Percentiles rank a stretch among this genome's conserved stretches.
Conservation (phyloP, 2,329 filamentous ascomycete genomes). For the Penicillium sp. region DNA sequence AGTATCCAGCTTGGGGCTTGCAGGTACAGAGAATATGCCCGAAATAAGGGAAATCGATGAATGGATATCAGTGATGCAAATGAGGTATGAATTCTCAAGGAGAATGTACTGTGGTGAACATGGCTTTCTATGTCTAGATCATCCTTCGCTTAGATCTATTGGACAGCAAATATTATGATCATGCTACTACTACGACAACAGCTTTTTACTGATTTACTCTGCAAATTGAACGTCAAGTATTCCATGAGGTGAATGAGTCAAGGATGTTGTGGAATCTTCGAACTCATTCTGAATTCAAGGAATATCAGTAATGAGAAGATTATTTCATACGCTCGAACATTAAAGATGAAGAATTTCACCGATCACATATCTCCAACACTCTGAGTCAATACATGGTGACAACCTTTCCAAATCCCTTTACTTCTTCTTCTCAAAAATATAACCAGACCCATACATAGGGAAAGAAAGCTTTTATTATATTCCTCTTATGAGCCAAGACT, state of each 20-base stretch:
- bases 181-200: neutral
- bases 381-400: neutral
- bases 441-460: conserved; percentile 56
- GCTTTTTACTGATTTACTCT: too few relatives aligned
- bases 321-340: too few relatives aligned
- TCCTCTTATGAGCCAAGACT: too few relatives aligned
- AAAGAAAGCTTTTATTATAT: too few relatives aligned
- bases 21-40: neutral
- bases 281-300: too few relatives aligned
- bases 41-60: neutral
- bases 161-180: neutral
- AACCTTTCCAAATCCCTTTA: neutral
- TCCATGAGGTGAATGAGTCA: too few relatives aligned
- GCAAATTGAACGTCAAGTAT: too few relatives aligned
- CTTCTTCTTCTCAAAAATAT: conserved; percentile 48
- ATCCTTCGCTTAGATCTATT: neutral
- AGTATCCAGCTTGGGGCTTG: neutral
- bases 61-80: neutral
- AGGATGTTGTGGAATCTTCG: too few relatives aligned
- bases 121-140: neutral
- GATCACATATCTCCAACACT: neutral
- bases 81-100: neutral
- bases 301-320: too few relatives aligned
- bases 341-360: neutral
- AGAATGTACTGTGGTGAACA: neutral